A percentile compares a stretch with the other conserved stretches of the same genome.
Conservation (phyloP, 2,329 filamentous ascomycete species). For the Pestalotiopsis sp. region DNA sequence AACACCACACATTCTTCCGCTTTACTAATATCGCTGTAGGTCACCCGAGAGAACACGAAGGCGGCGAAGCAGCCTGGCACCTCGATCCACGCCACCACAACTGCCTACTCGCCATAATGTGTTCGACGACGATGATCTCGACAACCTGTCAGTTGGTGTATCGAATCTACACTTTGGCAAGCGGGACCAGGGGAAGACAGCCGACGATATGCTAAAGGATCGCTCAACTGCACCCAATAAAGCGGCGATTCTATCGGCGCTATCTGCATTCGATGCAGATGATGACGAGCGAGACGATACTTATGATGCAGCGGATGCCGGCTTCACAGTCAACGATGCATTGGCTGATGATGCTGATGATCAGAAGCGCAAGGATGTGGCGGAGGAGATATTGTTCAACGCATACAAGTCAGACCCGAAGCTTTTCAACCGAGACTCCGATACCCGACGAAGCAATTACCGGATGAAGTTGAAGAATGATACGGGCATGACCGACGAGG, state of each 20-base stretch:
- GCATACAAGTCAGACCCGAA: constrained; percentile 65
- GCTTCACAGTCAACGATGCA: constrained; percentile 76
- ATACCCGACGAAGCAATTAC: constrained; percentile 64
- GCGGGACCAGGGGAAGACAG: constrained; percentile 59
- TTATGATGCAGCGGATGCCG: constrained; percentile 90
- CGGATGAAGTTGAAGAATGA: constrained; percentile 68
- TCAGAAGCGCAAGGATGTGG: constrained; percentile 43
- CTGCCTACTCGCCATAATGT: constrained; percentile 67
- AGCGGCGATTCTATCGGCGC: constrained; percentile 82
- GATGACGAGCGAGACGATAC: constrained; percentile 98
- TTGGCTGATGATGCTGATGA: constrained; percentile 56
- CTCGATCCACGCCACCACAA: constrained; percentile 58
- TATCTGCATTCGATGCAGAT: constrained; percentile 87
- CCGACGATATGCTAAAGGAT: constrained; percentile 72
- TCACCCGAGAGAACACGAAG: constrained; percentile 27
- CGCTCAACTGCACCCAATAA: constrained; percentile 68
- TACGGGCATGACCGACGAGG: constrained; percentile 89
- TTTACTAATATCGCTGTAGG: constrained; percentile 14
- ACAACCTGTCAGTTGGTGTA: constrained; percentile 65
- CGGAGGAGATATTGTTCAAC: constrained; percentile 73
- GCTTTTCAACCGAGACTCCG: constrained; percentile 70
- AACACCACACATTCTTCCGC: background rate
- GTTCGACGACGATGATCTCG: constrained; percentile 80
- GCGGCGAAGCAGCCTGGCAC: constrained; percentile 48
- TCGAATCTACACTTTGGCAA: constrained; percentile 80